Percentiles rank a stretch among this genome's conserved stretches.
phyloP scores from a whole-genome alignment of 495 filamentous ascomycete species.

The Tuber melanosporum region DNA sequence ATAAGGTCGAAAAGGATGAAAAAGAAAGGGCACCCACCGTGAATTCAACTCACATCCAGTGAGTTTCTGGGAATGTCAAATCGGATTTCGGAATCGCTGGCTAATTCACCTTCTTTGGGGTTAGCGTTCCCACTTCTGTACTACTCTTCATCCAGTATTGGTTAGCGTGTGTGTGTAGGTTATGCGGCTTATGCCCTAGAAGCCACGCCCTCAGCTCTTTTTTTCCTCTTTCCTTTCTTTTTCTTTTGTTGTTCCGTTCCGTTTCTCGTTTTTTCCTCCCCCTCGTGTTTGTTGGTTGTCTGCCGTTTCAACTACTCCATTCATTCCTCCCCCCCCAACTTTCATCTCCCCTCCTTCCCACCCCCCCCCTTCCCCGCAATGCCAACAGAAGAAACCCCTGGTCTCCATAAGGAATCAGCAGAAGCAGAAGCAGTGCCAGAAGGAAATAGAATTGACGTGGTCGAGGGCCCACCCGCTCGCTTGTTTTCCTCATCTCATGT shows the following conservation, averaged over 20 bases:
- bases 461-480: conserved; percentile 26
- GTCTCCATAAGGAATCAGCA: conserved; percentile 32
- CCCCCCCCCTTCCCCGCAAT: conserved; percentile 34
- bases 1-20: not conserved
- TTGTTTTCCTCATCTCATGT: conserved; percentile 20
- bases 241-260: not conserved
- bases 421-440: conserved; percentile 22
- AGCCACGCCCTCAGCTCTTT: conserved; percentile 34
- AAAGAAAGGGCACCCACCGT: not conserved
- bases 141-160: not conserved
- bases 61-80: not conserved
- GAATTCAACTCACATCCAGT: not conserved
- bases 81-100: not conserved
- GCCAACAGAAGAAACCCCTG: conserved; percentile 34
- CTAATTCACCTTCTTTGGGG: not conserved
- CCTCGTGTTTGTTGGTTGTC: conserved; percentile 24
- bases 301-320: conserved; percentile 22
- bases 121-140: not conserved
- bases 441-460: conserved; percentile 38
- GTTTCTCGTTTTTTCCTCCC: not conserved
- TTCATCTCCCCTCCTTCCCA: not conserved
- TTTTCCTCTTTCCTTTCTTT: conserved; percentile 16
- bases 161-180: not conserved
- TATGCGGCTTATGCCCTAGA: conserved; percentile 6
- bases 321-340: not conserved